Conservation (phyloP, 208 protist species). For the Trypanosomatidae sp. region DNA sequence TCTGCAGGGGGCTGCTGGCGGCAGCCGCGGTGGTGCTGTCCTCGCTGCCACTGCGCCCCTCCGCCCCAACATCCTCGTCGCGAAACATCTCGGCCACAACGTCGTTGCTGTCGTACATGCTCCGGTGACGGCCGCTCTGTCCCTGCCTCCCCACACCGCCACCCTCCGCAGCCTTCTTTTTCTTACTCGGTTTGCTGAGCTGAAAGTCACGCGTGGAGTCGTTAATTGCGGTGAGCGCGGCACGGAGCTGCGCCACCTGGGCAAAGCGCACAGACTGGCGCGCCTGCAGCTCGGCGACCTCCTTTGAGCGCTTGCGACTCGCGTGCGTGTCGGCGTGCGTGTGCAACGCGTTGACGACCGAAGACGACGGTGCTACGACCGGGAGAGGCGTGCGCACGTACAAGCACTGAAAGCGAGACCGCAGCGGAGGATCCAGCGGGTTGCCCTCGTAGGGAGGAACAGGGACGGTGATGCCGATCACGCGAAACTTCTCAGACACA, state of each 20-base stretch:
- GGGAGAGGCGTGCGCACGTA: conserved; percentile 58
- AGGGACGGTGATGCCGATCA: conserved; percentile 94
- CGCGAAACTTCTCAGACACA: conserved; percentile 91
- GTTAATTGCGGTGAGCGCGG: conserved; percentile 62
- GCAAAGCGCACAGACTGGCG: conserved; percentile 29
- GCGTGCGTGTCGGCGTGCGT: background rate
- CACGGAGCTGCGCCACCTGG: conserved; percentile 47
- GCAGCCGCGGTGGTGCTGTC: background rate
- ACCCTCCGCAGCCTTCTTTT: background rate
- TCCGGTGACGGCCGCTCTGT: no score
- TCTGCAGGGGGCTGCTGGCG: conserved; percentile 32
- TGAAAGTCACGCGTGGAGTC: conserved; percentile 54
- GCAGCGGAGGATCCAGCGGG: conserved; percentile 85
- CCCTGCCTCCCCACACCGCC: no score
- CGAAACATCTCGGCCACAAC: conserved; percentile 13
- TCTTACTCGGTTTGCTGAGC: conserved; percentile 24
- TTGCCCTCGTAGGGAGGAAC: conserved; percentile 85
- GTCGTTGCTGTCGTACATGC: conserved; percentile 6
- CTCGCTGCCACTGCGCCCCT: background rate
- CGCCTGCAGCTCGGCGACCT: conserved; percentile 20
- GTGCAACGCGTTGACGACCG: conserved; percentile 11
- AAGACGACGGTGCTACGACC: conserved; percentile 21
- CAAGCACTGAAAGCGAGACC: conserved; percentile 85
- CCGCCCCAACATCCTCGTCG: conserved; percentile 1
- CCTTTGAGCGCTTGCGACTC: conserved; percentile 9